These are phyloP conservation scores for Penicillium nucicola DNA, from an alignment of 495 filamentous ascomycete species.

Conservation along the genomic window DNA sequence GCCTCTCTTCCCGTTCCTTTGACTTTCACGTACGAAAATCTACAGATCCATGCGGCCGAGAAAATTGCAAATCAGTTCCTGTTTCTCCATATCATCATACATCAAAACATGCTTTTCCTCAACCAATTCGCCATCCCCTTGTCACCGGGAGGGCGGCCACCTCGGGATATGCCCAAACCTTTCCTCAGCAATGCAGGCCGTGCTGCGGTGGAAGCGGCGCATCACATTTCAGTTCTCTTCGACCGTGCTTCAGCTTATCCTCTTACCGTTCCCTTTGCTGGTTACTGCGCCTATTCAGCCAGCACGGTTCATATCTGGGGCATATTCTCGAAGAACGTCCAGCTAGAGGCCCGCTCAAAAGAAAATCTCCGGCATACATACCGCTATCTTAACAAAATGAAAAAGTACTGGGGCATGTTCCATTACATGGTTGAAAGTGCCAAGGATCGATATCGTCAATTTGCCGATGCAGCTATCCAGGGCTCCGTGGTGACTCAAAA, in stretches of 20 bases:
- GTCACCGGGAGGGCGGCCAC: constrained; percentile 62
- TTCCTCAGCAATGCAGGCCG: constrained; percentile 75
- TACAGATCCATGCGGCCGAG: constrained; percentile 79
- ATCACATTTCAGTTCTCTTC: constrained; percentile 80
- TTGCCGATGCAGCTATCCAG: constrained; percentile 68
- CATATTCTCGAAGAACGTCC: constrained; percentile 77
- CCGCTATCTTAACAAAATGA: constrained; percentile 89
- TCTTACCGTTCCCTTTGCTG: constrained; percentile 86
- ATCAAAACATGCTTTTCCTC: constrained; percentile 88
- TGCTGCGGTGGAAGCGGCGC: constrained; percentile 83
- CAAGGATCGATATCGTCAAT: constrained; percentile 82
- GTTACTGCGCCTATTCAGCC: constrained; percentile 90
- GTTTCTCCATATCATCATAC: constrained; percentile 85
- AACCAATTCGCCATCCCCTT: constrained; percentile 80
- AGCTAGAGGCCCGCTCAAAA: constrained; percentile 74
- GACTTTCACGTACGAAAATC: constrained; percentile 74
- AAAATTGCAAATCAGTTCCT: constrained; percentile 87
- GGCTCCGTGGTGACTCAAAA: constrained; percentile 48
- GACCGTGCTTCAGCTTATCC: constrained; percentile 75
- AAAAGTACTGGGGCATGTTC: constrained; percentile 97
- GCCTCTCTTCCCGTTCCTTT: constrained; percentile 66
- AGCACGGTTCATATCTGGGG: constrained; percentile 91
- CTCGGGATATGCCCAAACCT: constrained; percentile 71
- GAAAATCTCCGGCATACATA: constrained; percentile 86
- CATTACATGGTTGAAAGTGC: constrained; percentile 93